phyloP scores from a whole-genome alignment of 176 grass and related monocot species.

The Carex parvula region DNA sequence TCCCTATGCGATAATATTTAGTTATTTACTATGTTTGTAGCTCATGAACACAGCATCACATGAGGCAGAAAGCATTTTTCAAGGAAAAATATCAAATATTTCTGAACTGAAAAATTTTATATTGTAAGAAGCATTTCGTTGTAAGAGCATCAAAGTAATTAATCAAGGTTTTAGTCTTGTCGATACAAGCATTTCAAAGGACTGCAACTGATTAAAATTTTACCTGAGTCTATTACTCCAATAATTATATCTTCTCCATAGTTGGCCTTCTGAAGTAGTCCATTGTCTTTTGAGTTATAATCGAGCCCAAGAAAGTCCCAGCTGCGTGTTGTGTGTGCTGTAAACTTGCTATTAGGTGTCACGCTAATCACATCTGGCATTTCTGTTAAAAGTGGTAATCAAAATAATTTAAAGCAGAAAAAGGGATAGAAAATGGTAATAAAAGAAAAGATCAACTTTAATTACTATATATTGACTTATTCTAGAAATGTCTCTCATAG shows the following conservation, averaged over 20 bases:
- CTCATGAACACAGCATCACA: no score
- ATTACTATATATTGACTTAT: no score
- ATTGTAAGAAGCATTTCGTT: neutral
- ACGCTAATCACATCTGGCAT: constrained; percentile 30
- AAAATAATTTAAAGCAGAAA: no score
- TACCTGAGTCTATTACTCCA: constrained; percentile 43
- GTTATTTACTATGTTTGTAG: no score
- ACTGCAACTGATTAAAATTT: neutral
- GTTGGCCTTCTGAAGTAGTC: constrained; percentile 17
- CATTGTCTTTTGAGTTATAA: neutral
- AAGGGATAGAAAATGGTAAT: no score
- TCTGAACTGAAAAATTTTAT: neutral
- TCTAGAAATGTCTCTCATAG: no score
- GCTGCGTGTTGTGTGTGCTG: constrained; percentile 40
- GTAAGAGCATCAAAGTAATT: no score
- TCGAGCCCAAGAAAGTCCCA: constrained; percentile 42
- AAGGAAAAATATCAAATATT: neutral
- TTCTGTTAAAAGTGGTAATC: constrained; percentile 4
- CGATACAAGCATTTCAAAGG: neutral
- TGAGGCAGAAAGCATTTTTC: neutral
- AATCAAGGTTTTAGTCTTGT: neutral
- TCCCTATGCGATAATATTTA: no score
- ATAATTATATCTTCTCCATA: constrained; percentile 43
- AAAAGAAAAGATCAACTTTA: no score
- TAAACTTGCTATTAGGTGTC: neutral